Evolutionary conservation across 257 asterid genomes (phyloP).

Genomic region (Leptodermis oblonga): DNA sequence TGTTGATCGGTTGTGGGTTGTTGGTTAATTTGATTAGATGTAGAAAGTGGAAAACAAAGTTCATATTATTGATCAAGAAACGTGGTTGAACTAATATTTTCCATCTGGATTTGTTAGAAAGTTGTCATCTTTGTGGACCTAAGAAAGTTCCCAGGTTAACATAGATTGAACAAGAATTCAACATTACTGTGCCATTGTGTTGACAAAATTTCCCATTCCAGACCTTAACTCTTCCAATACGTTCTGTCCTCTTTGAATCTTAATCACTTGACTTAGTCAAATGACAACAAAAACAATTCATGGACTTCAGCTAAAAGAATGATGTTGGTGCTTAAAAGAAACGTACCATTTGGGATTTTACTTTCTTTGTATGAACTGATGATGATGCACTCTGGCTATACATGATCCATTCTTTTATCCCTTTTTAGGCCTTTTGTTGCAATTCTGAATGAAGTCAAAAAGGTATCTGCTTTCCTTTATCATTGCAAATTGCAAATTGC

Average conservation of each 20-base stretch:
- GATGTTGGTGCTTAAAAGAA: too few relatives aligned
- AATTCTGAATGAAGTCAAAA: too few relatives aligned
- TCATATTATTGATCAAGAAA: not conserved
- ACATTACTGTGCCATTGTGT: too few relatives aligned
- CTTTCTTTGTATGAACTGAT: too few relatives aligned
- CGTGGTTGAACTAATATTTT: too few relatives aligned
- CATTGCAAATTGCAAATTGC: not conserved
- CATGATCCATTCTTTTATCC: too few relatives aligned
- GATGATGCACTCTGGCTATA: too few relatives aligned
- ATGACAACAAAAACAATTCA: not conserved
- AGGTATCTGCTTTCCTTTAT: not conserved
- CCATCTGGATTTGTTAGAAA: not conserved
- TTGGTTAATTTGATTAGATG: too few relatives aligned
- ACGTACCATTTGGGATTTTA: too few relatives aligned
- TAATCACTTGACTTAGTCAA: not conserved
- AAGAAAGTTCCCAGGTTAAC: not conserved
- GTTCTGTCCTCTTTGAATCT: not conserved
- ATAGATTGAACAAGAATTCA: too few relatives aligned
- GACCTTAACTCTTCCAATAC: not conserved
- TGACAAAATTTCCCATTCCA: slow-evolving; percentile 1
- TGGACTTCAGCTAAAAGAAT: not conserved
- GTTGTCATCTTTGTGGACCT: not conserved
- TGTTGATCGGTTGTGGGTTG: not conserved
- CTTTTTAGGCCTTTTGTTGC: too few relatives aligned
- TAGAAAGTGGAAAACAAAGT: too few relatives aligned